phyloP scores from a whole-genome alignment of 371 early-diverging fungal genomes.

The Dentiscutata heterogama region DNA sequence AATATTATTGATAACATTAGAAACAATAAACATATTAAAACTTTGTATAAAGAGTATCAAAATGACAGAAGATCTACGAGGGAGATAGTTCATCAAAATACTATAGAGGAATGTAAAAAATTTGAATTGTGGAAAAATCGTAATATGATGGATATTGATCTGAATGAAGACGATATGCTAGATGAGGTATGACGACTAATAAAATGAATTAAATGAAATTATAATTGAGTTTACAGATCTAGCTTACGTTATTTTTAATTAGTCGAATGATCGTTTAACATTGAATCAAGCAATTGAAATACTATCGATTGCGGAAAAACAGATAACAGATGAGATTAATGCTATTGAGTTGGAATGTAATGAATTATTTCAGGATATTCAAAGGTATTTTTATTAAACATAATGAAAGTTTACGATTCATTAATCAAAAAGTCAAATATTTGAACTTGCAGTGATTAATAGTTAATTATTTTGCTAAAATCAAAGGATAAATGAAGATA shows the following conservation, averaged over 20 bases:
- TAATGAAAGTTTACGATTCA: too few relatives aligned
- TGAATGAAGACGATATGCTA: background rate
- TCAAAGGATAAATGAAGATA: constrained; percentile 6
- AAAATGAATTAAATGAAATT: too few relatives aligned
- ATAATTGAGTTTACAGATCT: background rate
- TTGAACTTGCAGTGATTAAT: background rate
- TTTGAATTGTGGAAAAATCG: background rate
- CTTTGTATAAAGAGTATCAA: constrained; percentile 32
- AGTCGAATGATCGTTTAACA: background rate
- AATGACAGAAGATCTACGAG: background rate
- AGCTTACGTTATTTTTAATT: background rate
- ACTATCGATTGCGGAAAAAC: background rate
- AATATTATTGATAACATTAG: background rate
- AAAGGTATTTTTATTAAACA: background rate
- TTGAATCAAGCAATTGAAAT: constrained; percentile 27
- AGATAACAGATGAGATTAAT: constrained; percentile 1
- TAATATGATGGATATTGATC: constrained; percentile 24
- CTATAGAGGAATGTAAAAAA: constrained; percentile 32
- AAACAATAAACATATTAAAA: constrained; percentile 12
- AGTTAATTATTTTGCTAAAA: background rate
- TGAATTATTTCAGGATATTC: background rate
- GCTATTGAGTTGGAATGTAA: constrained; percentile 2
- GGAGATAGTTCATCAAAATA: constrained; percentile 14
- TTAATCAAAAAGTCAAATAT: background rate
- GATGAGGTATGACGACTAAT: background rate